Evolutionary conservation across 768 basidiomycete species (phyloP), one percentile per base, ranked within the genome.

Genomic region (Lentinula lateritia): DNA sequence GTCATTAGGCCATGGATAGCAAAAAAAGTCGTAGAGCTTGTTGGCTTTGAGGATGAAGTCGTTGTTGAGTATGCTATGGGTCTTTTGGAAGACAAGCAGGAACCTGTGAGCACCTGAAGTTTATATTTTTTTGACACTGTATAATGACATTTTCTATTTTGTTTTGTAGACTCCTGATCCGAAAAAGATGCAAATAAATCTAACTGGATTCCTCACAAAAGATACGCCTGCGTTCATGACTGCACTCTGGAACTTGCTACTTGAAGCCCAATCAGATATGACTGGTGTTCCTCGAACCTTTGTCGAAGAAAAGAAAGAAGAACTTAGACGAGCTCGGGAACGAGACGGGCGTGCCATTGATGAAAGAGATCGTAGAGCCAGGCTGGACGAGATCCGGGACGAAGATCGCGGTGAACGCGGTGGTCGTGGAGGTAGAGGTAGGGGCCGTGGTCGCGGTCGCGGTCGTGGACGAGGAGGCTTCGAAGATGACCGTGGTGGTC

Each of bases 11-110:
- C 94, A 2, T 99, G 97, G 97, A 88, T 98, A 63, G 90, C 92
- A 13, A 94, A 93, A 80, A 91, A 92, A 74, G 89, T 97, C 61
- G 83, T 90, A 3, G 92, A 95, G 61, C 82, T 97, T 20, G 85
- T 95, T 46, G 93, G 95, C 2, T 86, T 98, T 41, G 97, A 99
- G 68, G 97, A 99, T 73, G 97, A 99, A 71, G 88, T 99, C 46
- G 89, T 98, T 45, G 87, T 98, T 34, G 96, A 98, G 70, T 98
- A 97, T 70, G 93, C 94, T 16, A 93, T 94, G 86, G 93, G 93
- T 16, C 80, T 98, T 18, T 76, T 99, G 5, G 97, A 99, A 70
- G 93, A 97, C 67, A 79, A 86, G 52, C 81, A 84, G 15, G 83
- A 90, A 65, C 89, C 91, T n/a, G 95, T 96, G 64, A 65, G 88